These are phyloP conservation scores for Sphaerulina populicola DNA, from an alignment of 2,329 filamentous ascomycete genomes.

Conservation along the genomic window DNA sequence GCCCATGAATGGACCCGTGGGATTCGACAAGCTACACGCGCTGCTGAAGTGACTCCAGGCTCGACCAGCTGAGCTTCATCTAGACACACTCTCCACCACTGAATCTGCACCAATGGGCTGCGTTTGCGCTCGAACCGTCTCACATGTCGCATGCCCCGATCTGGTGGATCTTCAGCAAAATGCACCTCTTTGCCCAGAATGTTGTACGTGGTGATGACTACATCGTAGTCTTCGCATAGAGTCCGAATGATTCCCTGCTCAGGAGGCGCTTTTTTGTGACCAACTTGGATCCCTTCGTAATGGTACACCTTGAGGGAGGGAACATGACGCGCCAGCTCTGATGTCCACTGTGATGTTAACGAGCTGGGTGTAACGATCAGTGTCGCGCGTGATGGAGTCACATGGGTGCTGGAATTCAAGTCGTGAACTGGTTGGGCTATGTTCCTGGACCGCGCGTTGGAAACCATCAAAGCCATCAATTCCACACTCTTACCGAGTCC, in stretches of 20 bases:
- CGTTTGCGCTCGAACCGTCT: slow-evolving; percentile 50
- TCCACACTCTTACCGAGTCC: slow-evolving; percentile 75
- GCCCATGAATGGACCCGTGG: slow-evolving; percentile 85
- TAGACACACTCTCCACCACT: slow-evolving; percentile 75
- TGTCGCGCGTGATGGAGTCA: slow-evolving; percentile 49
- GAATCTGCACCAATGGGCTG: slow-evolving; percentile 71
- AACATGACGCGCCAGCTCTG: slow-evolving; percentile 51
- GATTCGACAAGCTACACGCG: slow-evolving; percentile 68
- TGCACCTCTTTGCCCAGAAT: slow-evolving; percentile 74
- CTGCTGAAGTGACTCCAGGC: slow-evolving; percentile 74
- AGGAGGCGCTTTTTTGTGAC: slow-evolving; percentile 27
- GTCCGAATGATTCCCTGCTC: slow-evolving; percentile 39
- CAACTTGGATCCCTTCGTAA: slow-evolving; percentile 46
- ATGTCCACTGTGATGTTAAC: slow-evolving; percentile 56
- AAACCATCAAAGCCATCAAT: slow-evolving; percentile 59
- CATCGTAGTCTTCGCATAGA: slow-evolving; percentile 43
- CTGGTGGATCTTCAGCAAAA: slow-evolving; percentile 61
- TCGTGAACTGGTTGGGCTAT: slow-evolving; percentile 28
- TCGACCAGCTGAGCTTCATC: slow-evolving; percentile 89
- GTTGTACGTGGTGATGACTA: slow-evolving; percentile 56
- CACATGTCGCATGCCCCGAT: slow-evolving; percentile 55
- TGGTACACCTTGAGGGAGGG: slow-evolving; percentile 49
- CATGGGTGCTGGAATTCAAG: slow-evolving; percentile 36
- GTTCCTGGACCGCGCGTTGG: slow-evolving; percentile 46
- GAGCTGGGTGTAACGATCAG: slow-evolving; percentile 55